Percentiles rank a stretch among this genome's conserved stretches.
These are phyloP conservation scores for Trichoderma sp. DNA, from an alignment of 2,329 filamentous ascomycete genomes.

Conservation along the genomic window DNA sequence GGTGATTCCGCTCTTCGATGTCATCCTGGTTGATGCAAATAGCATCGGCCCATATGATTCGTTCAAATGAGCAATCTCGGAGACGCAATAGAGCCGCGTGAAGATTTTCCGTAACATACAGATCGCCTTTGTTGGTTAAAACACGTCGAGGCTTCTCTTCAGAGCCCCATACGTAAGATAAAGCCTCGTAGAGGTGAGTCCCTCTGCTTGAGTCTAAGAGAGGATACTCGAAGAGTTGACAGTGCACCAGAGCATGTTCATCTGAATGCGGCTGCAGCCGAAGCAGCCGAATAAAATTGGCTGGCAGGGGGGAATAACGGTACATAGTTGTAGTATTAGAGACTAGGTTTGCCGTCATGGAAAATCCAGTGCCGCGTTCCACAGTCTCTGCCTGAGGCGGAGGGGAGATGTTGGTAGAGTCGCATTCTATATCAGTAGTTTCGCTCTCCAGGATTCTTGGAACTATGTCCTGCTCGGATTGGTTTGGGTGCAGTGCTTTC, in stretches of 20 bases:
- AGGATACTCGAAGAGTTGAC: neutral
- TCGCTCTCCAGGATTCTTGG: neutral
- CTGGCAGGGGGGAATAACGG: neutral
- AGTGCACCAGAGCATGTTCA: neutral
- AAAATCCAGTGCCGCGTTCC: neutral
- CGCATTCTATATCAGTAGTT: neutral
- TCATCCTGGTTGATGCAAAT: slow-evolving; percentile 10
- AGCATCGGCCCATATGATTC: neutral
- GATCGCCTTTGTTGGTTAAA: neutral
- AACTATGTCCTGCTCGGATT: neutral
- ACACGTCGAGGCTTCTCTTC: neutral
- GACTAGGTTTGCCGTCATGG: neutral
- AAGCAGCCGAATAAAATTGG: neutral
- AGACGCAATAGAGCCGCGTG: neutral
- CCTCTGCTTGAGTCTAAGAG: neutral
- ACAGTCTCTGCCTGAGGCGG: neutral
- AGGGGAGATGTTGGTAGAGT: neutral
- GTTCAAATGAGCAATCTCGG: neutral
- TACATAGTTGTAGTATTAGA: neutral
- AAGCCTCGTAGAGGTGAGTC: neutral
- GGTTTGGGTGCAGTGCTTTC: neutral
- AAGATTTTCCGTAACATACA: neutral
- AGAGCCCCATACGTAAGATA: neutral
- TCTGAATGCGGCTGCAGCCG: neutral
- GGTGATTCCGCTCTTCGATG: neutral